Evolutionary conservation across 805 yeast genomes (phyloP).

Genomic region (Citeromyces nyonsensis): DNA sequence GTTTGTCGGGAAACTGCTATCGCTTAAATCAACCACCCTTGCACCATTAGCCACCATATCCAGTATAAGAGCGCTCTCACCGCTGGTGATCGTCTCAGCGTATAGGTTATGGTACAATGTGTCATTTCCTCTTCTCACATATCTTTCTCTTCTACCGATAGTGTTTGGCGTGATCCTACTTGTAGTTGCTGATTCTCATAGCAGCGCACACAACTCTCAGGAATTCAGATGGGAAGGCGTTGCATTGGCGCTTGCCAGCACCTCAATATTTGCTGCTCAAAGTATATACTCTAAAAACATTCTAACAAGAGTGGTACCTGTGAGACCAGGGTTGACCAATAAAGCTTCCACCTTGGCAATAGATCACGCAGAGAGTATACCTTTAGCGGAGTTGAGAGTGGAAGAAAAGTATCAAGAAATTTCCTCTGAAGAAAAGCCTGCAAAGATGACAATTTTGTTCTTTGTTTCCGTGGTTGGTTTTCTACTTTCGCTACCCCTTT

Average conservation of each 20-base stretch:
- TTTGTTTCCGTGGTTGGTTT: constrained; percentile 65
- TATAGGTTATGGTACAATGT: constrained; percentile 48
- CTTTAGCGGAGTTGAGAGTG: background rate
- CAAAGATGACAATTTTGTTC: constrained; percentile 55
- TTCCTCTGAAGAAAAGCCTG: constrained; percentile 22
- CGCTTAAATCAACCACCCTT: constrained; percentile 82
- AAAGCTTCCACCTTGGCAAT: constrained; percentile 2
- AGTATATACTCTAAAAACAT: constrained; percentile 69
- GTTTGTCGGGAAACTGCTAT: constrained; percentile 79
- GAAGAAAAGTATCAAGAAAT: constrained; percentile 1
- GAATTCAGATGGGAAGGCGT: constrained; percentile 21
- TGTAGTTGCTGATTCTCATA: constrained; percentile 29
- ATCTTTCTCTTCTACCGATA: constrained; percentile 65
- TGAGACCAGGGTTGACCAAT: constrained; percentile 6
- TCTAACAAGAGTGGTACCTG: constrained; percentile 21
- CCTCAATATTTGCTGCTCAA: constrained; percentile 62
- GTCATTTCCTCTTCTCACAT: constrained; percentile 49
- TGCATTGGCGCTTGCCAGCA: constrained; percentile 33
- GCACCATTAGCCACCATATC: constrained; percentile 94
- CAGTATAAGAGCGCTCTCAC: constrained; percentile 85
- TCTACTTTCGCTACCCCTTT: constrained; percentile 49
- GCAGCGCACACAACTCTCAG: constrained; percentile 9
- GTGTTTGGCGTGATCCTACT: constrained; percentile 76
- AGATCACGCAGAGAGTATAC: background rate
- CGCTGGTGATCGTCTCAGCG: constrained; percentile 73